These are phyloP conservation scores for Pseudocercospora fijiensis DNA, from an alignment of 2,329 filamentous ascomycete genomes.

Conservation along the genomic window DNA sequence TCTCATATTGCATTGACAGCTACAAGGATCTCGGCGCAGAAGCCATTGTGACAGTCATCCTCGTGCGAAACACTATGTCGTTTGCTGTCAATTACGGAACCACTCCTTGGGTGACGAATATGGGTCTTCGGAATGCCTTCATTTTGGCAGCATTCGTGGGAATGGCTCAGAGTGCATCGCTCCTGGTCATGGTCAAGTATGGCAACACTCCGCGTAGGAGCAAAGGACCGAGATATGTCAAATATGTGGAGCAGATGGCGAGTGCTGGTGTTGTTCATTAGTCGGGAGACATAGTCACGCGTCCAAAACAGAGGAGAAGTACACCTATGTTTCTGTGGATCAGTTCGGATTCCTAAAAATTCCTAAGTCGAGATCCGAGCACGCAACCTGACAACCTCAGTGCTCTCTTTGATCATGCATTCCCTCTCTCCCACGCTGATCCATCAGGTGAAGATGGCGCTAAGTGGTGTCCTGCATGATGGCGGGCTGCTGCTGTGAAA, in stretches of 20 bases:
- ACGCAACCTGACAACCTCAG: not conserved
- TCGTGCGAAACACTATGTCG: slow-evolving; percentile 51
- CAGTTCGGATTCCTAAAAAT: not conserved
- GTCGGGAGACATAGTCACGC: not conserved
- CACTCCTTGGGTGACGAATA: slow-evolving; percentile 47
- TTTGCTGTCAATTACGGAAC: slow-evolving; percentile 53
- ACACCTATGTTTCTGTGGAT: not conserved
- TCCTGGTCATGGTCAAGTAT: slow-evolving; percentile 49
- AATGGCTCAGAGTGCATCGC: slow-evolving; percentile 42
- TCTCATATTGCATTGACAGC: slow-evolving; percentile 48
- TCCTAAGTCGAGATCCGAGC: not conserved
- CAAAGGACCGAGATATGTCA: not conserved
- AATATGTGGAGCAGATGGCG: slow-evolving; percentile 4
- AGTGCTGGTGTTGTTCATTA: slow-evolving; percentile 1
- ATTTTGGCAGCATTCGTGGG: slow-evolving; percentile 47
- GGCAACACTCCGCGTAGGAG: slow-evolving; percentile 48
- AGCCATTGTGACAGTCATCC: slow-evolving; percentile 48
- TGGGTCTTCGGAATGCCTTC: slow-evolving; percentile 48
- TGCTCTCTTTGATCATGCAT: slow-evolving; percentile 9
- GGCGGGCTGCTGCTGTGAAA: slow-evolving; percentile 8
- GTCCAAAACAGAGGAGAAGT: not conserved
- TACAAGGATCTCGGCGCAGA: slow-evolving; percentile 49
- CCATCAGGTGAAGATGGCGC: not conserved
- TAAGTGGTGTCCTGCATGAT: not conserved
- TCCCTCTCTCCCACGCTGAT: not conserved